A percentile compares a stretch with the other conserved stretches of the same genome.
These are phyloP conservation scores for Boeremia lycopersici DNA, from an alignment of 2,329 filamentous ascomycete species.

Conservation along the genomic window DNA sequence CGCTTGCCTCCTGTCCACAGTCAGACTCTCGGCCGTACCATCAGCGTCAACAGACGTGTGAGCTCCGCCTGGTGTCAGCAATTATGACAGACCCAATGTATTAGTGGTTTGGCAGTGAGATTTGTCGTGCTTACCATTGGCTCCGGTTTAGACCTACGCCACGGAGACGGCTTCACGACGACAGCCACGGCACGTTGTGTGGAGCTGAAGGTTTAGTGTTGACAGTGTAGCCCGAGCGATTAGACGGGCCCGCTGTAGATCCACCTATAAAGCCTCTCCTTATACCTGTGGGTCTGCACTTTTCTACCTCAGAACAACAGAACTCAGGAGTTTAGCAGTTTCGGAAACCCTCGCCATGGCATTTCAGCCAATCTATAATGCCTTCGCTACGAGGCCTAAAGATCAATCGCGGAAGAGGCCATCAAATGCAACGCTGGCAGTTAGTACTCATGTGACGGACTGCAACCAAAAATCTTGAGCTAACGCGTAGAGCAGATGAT, in stretches of 20 bases:
- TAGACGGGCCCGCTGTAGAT: background rate
- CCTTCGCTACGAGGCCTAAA: constrained; percentile 1
- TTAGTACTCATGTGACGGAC: background rate
- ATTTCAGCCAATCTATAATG: background rate
- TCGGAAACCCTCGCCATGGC: background rate
- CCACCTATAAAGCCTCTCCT: background rate
- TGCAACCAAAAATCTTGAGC: background rate
- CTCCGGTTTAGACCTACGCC: background rate
- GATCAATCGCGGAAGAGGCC: background rate
- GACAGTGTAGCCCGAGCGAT: background rate
- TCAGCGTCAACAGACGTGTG: background rate
- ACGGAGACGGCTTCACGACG: background rate
- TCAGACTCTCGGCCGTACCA: background rate
- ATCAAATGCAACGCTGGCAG: background rate
- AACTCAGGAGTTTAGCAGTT: background rate
- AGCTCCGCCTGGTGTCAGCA: background rate
- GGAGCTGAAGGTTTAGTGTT: background rate
- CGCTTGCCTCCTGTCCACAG: background rate
- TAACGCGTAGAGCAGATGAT: background rate
- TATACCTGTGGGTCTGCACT: background rate
- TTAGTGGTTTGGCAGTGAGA: too few relatives aligned
- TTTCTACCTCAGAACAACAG: background rate
- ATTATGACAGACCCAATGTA: background rate
- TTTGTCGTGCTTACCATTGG: too few relatives aligned
- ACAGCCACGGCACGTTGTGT: background rate